Percentiles rank a stretch among this genome's conserved stretches.
Conservation (phyloP, 148 eudicot species). For the Arbutus unedo region DNA sequence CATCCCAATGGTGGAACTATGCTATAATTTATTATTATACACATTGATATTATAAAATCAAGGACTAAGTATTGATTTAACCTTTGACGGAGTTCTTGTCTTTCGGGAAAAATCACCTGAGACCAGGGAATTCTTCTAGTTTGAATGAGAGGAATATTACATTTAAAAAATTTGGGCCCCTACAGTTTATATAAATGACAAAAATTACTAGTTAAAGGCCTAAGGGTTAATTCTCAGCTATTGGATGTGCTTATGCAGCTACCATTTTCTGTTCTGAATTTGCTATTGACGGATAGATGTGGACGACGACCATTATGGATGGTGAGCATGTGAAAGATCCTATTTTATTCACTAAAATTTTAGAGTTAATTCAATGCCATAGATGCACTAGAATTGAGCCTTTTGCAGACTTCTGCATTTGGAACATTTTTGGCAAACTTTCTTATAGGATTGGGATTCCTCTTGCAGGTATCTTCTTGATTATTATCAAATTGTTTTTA, state of each 20-base stretch:
- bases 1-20: too few species aligned
- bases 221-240: too few species aligned
- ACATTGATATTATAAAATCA: too few species aligned
- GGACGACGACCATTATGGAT: constrained; percentile 53
- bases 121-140: too few species aligned
- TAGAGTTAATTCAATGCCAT: not conserved
- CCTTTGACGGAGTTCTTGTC: too few species aligned
- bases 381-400: not conserved
- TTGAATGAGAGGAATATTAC: too few species aligned
- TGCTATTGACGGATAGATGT: constrained; percentile 41
- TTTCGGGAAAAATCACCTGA: too few species aligned
- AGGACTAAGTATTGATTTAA: too few species aligned
- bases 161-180: too few species aligned
- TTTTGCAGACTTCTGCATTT: constrained; percentile 20
- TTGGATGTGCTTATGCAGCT: constrained; percentile 32
- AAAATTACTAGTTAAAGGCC: not conserved
- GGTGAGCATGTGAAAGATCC: constrained; percentile 31
- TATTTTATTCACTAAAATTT: too few species aligned
- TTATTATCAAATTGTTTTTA: not conserved
- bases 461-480: constrained; percentile 19
- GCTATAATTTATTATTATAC: too few species aligned
- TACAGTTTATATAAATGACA: not conserved
- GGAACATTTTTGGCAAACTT: constrained; percentile 23
- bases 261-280: constrained; percentile 32
- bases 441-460: constrained; percentile 21